These are phyloP conservation scores for Pontederia crassipes DNA, from an alignment of 176 grass and related monocot genomes.

Conservation along the genomic window DNA sequence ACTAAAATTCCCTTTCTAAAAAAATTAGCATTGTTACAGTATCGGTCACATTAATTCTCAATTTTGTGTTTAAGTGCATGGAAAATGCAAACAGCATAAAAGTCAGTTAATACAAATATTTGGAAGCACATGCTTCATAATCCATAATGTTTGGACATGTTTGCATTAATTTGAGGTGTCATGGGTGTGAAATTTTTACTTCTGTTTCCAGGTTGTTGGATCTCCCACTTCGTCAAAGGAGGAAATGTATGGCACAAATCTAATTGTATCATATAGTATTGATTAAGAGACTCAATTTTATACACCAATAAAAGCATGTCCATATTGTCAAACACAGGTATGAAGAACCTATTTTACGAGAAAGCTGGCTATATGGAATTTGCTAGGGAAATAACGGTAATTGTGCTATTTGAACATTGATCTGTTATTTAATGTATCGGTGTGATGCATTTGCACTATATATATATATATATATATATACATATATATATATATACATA, in stretches of 20 bases:
- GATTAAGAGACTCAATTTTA: neutral
- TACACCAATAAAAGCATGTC: neutral
- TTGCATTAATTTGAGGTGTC: neutral
- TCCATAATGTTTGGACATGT: too few relatives aligned
- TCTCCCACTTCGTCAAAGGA: slow-evolving; percentile 57
- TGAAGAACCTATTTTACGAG: slow-evolving; percentile 53
- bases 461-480: neutral
- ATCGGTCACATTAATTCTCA: too few relatives aligned
- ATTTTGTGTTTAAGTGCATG: too few relatives aligned
- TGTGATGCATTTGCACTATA: slow-evolving; percentile 8
- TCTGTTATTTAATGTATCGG: slow-evolving; percentile 14
- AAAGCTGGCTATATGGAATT: slow-evolving; percentile 76
- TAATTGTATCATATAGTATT: slow-evolving; percentile 2
- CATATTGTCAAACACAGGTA: slow-evolving; percentile 40
- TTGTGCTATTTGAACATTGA: neutral
- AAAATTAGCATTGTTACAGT: too few relatives aligned
- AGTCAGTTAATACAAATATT: too few relatives aligned
- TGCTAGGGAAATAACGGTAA: slow-evolving; percentile 67
- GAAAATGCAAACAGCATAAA: too few relatives aligned
- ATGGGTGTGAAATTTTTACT: neutral
- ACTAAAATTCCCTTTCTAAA: too few relatives aligned
- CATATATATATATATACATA: too few relatives aligned
- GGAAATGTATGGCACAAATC: slow-evolving; percentile 57
- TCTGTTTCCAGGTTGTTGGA: slow-evolving; percentile 51
- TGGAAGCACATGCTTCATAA: too few relatives aligned